phyloP scores from a whole-genome alignment of 1,139 yeast species.

The Yamadazyma dushanensis region DNA sequence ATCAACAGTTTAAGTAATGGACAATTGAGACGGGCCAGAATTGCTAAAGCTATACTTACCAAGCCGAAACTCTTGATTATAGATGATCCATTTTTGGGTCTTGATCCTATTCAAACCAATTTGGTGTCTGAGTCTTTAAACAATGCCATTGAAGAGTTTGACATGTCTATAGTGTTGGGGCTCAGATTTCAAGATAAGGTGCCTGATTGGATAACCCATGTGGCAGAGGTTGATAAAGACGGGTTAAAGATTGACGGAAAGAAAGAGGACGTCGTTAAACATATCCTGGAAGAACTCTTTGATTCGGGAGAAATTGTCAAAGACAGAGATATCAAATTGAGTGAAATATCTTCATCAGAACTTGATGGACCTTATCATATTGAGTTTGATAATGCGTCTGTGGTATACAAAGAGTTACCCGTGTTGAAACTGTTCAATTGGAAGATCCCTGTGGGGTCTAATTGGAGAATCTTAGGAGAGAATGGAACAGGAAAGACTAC shows the following conservation, averaged over 20 bases:
- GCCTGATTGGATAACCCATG: conserved; percentile 78
- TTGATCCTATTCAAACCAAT: conserved; percentile 73
- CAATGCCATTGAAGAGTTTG: conserved; percentile 25
- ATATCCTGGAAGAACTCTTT: conserved; percentile 7
- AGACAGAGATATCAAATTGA: conserved; percentile 5
- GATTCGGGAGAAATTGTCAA: conserved; percentile 6
- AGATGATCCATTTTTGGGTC: conserved; percentile 91
- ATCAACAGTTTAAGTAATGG: conserved; percentile 90
- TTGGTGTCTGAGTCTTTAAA: conserved; percentile 52
- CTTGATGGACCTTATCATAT: conserved; percentile 10
- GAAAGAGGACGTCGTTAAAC: conserved; percentile 21
- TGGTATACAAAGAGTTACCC: conserved; percentile 62
- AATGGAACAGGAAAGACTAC: conserved; percentile 96
- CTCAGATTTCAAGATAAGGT: conserved; percentile 70
- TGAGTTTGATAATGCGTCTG: conserved; percentile 64
- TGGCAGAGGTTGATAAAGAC: conserved; percentile 57
- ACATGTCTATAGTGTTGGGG: conserved; percentile 59
- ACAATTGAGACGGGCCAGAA: conserved; percentile 84
- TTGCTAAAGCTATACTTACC: conserved; percentile 70
- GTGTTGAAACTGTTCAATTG: conserved; percentile 64
- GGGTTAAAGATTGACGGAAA: conserved; percentile 57
- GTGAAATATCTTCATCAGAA: conserved; percentile 4
- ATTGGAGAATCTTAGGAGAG: conserved; percentile 86
- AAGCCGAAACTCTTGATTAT: conserved; percentile 67
- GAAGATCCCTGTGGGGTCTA: conserved; percentile 68